Evolutionary conservation across 495 filamentous ascomycete species (phyloP).

Genomic region (Neurospora sp.): DNA sequence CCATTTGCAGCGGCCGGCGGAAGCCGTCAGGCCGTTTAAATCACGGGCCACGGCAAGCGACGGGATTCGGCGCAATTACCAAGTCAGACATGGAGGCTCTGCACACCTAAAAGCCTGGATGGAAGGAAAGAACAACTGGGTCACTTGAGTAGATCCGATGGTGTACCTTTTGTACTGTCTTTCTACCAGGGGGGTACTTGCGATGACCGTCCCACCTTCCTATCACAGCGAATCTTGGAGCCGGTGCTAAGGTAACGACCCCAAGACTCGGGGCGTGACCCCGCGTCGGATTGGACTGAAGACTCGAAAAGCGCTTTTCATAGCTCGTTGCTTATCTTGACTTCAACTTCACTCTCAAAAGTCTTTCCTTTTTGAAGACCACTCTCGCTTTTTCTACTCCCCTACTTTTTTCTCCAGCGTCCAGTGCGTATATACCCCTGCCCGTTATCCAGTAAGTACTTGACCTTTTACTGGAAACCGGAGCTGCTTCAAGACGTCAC

Average conservation of each 20-base stretch:
- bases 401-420: not conserved
- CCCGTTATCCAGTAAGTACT: not conserved
- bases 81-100: not conserved
- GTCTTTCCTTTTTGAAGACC: not conserved
- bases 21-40: not conserved
- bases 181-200: not conserved
- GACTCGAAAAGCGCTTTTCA: not conserved
- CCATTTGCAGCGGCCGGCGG: not conserved
- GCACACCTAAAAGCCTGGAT: not conserved
- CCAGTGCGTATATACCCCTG: not conserved
- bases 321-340: not conserved
- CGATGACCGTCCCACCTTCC: not conserved
- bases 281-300: not conserved
- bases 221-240: not conserved
- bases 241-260: not conserved
- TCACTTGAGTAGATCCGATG: not conserved
- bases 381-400: not conserved
- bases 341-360: not conserved
- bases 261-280: not conserved
- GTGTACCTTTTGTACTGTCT: not conserved
- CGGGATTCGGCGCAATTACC: not conserved
- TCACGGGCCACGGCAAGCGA: not conserved
- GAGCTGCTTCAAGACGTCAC: not conserved
- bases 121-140: not conserved
- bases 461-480: not conserved